A percentile compares a stretch with the other conserved stretches of the same genome.
Conservation (phyloP, 2,329 filamentous ascomycete genomes). For the Uncinocarpus reesii region DNA sequence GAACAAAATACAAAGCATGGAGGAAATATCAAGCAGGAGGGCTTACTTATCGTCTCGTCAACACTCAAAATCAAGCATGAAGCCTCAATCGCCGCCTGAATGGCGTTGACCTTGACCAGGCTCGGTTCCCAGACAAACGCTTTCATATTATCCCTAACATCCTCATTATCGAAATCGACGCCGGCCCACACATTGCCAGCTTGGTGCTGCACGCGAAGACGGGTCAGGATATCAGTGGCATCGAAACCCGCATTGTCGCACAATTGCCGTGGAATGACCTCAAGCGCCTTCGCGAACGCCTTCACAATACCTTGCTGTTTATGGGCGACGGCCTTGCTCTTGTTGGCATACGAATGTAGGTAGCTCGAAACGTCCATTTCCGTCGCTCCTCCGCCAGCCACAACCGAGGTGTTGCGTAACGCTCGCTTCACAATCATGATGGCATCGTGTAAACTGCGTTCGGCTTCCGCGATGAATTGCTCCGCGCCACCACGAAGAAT, state of each 20-base stretch:
- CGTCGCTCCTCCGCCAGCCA: constrained; percentile 83
- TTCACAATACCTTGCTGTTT: constrained; percentile 98
- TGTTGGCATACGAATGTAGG: constrained; percentile 80
- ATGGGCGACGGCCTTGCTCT: constrained; percentile 64
- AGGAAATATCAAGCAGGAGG: constrained; percentile 4
- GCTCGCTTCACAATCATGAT: constrained; percentile 99
- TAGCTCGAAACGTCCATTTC: constrained; percentile 97
- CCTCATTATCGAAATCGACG: constrained; percentile 88
- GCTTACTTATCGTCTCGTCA: constrained; percentile 85
- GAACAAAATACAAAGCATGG: neutral
- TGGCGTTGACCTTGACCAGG: constrained; percentile 91
- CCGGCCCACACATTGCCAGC: constrained; percentile 90
- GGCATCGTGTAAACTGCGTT: constrained; percentile 93
- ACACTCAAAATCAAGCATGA: constrained; percentile 91
- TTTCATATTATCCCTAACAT: constrained; percentile 87
- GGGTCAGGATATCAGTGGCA: constrained; percentile 94
- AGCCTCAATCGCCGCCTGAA: constrained; percentile 91
- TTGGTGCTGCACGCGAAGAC: constrained; percentile 88
- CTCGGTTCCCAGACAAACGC: constrained; percentile 96
- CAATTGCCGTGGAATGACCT: constrained; percentile 90
- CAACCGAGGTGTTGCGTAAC: constrained; percentile 87
- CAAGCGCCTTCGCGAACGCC: constrained; percentile 91
- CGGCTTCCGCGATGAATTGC: constrained; percentile 98
- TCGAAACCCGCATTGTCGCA: constrained; percentile 99
- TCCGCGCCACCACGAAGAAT: constrained; percentile 92